Base-by-base conservation (phyloP, 2,329 filamentous ascomycete genomes). In the Plectosphaerella plurivora region DNA sequence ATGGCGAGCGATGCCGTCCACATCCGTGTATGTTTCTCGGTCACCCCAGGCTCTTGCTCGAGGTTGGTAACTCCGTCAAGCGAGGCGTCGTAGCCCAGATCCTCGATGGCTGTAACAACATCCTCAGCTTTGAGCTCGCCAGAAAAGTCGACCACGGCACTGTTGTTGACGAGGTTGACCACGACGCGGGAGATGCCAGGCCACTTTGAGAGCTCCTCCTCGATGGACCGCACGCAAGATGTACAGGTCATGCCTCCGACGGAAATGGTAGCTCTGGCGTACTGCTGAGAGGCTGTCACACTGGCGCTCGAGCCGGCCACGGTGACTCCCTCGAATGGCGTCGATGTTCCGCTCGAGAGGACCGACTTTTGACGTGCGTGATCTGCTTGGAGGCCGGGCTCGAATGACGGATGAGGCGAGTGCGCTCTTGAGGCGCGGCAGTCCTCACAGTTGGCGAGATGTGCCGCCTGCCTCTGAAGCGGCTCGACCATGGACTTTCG, bases 161-260 rank as follows among this genome's bases (percentile, higher is more conserved):
- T 88, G 67, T 89, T 86, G 20, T 80, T 79, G 46, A 90, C 75
- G 10, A 91, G 73, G 58, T 84, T 88, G 60, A 91, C 80, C 1
- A 72, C 72, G 41, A 81, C 74, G 5, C 79, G 77, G 48, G 75
- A 72, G 24, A 90, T 72, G 73, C 79, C 86, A 5, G 79, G 73
- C 20, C 76, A 68, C 55, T 82, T 79, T 46, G 79, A 70, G 37
- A 91, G 66, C 56, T 81, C 79, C 7, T 77, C 70, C 12, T 79
- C 84, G 58, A 91, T 81, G 39, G 76, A 74, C 61, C 84, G 85
- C 50, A 77, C 77, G 61, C 88, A 91, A 12, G 85, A 78, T 14
- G 83, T 82, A 63, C 88, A 91, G 4, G 84, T 89, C 87, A 91
- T 90, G 50, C 87, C 87, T 25, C 78, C 82, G 41, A 91, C 77